Evolutionary conservation across 148 eudicot species (phyloP), one percentile per base, ranked within the genome.

Genomic region (Nepenthes gracilis): DNA sequence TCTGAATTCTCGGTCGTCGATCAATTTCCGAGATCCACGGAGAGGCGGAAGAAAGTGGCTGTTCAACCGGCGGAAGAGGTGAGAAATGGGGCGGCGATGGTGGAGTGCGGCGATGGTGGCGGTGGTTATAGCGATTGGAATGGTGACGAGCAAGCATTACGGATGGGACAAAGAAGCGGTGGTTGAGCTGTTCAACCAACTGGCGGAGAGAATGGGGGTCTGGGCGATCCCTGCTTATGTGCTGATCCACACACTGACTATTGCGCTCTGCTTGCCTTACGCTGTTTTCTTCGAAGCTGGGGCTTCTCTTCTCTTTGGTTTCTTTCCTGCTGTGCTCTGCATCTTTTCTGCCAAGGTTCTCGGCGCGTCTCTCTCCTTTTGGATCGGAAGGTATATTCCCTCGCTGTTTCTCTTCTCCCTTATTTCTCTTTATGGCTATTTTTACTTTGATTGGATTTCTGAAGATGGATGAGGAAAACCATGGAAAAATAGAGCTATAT

Each of bases 221-320:
- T 89, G 96, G 96, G 90, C 94, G 36, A 86, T 89, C 35, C 94
- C 96, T 8, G 90, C 68, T 32, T 89, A 85, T 67, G 83, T 86
- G 6, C 70, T 69, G 9, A 53, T 86, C 33, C 96, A 89, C 71
- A 83, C 94, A 13, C 12, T 89, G 5, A 78, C 90, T 1, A 73
- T 89, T 6, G 79, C 94, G 6, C 70, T 86, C 2, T 89, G 96
- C 61, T 73, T 89, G 43, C 96, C 96, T 23, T 81, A 66, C 55
- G 93, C 96, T 7, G 82, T 89, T 13, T 86, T 89, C 73, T 86
- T 89, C 55, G 96, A 89, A 61, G 94, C 89, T 15, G 96, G 82
- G 1, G 96, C 96, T 12, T 85, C 96, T 63, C 70, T 89, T 14
- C 72, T 89, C 15, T 89, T 88, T 64, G 93, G 96, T 4, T 89